Conservation (phyloP, 495 filamentous ascomycete species). For the Aspergillus egyptiacus region DNA sequence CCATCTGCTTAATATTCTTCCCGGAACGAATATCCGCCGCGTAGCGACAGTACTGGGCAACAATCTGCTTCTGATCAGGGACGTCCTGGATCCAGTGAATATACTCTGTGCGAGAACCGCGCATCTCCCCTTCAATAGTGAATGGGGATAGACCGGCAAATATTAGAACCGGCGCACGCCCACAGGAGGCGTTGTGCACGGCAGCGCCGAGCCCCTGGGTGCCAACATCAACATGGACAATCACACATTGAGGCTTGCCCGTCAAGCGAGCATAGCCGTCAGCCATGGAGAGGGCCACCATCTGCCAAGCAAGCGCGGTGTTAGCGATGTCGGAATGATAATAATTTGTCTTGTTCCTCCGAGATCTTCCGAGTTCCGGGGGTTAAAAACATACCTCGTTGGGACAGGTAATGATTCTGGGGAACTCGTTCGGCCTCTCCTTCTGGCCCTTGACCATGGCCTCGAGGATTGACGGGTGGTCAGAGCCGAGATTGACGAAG, state of each 20-base stretch:
- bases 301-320: constrained; percentile 48
- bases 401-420: constrained; percentile 85
- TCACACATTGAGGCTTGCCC: constrained; percentile 80
- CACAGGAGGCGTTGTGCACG: constrained; percentile 84
- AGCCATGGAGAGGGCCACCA: constrained; percentile 96
- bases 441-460: constrained; percentile 88
- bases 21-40: constrained; percentile 84
- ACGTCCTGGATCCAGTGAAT: constrained; percentile 99
- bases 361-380: no score
- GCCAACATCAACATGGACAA: constrained; percentile 94
- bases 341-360: no score
- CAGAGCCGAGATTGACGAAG: constrained; percentile 94
- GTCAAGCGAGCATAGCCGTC: constrained; percentile 90
- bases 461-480: constrained; percentile 89
- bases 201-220: constrained; percentile 89
- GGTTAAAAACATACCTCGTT: constrained; percentile 60
- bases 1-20: constrained; percentile 87
- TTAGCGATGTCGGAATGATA: no score
- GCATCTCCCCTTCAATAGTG: constrained; percentile 85
- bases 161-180: constrained; percentile 80
- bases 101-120: constrained; percentile 85
- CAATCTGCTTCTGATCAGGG: constrained; percentile 87
- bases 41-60: constrained; percentile 93
- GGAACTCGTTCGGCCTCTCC: constrained; percentile 61
- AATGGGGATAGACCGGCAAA: constrained; percentile 88